Evolutionary conservation across 2,329 filamentous ascomycete species (phyloP), one percentile per base, ranked within the genome.

Genomic region (Stagonosporopsis vannaccii): DNA sequence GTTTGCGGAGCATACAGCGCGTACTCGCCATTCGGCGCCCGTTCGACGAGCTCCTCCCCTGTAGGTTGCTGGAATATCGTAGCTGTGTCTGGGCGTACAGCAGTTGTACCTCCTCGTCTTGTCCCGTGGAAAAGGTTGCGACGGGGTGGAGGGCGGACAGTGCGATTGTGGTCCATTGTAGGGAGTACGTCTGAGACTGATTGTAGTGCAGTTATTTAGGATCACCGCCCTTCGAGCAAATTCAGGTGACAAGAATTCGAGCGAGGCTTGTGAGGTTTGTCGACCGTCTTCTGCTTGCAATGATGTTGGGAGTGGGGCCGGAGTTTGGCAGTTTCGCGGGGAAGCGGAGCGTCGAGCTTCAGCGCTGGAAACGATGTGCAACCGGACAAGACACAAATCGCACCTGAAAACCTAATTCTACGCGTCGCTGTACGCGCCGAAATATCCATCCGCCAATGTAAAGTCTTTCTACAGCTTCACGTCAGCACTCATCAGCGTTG

Each of bases 21-120:
- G 56, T 82, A 83, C 23, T 78, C 75, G 1, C 82, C 82, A 49
- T 79, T 76, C 23, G 78, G 76, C 56, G 83, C 79, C 11, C 79
- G 76, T 39, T 79, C 79, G 22, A 84, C 80, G 23, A 84, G 80
- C 41, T 84, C 82, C 23, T 71, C 63, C 25, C 70, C 63, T n/a
- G 60, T 37, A 0, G 65, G 58, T 15, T 63, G 64, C 33, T 59
- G 60, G 47, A 67, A 65, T 33, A 65, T 63, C 6, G 52, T 58
- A 3, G 62, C 61, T 25, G 51, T 59, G 35, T 69, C 67, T 12
- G 67, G 63, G 15, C 67, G 67, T 11, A 69, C 55, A 6, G 53
- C 30, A 2, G 55, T 59, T 15, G 65, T 58, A 45, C 69, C 68
- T 22, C 67, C 66, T 36, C 68, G 64, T 11, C 70, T 66, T 11